Evolutionary conservation across 495 filamentous ascomycete genomes (phyloP).

Genomic region (Pseudotulostoma volvatum): DNA sequence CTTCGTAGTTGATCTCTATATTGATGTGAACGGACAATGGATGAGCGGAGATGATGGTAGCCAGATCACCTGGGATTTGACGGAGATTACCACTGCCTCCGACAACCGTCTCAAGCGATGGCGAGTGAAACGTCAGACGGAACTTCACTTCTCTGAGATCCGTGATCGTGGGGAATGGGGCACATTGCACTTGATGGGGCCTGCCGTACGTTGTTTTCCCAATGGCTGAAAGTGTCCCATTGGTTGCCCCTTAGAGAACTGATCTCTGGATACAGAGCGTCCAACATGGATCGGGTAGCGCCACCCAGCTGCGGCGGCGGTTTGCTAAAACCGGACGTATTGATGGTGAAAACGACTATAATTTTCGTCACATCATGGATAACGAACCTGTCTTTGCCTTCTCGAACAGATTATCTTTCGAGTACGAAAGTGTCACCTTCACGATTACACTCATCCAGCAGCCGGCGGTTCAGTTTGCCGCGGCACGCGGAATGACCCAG

Average conservation of each 20-base stretch:
- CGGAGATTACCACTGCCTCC: constrained; percentile 19
- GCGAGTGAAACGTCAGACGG: constrained; percentile 44
- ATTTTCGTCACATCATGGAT: constrained; percentile 58
- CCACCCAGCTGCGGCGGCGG: constrained; percentile 45
- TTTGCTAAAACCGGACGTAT: constrained; percentile 60
- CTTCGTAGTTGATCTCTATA: constrained; percentile 62
- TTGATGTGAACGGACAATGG: constrained; percentile 85
- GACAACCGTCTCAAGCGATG: constrained; percentile 37
- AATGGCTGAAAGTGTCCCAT: too few relatives aligned
- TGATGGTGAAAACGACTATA: constrained; percentile 44
- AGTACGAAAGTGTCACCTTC: constrained; percentile 46
- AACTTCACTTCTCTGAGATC: constrained; percentile 59
- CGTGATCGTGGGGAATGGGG: constrained; percentile 81
- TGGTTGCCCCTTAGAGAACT: neutral
- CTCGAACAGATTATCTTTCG: constrained; percentile 38
- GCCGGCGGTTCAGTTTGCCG: constrained; percentile 74
- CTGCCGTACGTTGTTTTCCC: constrained; percentile 27
- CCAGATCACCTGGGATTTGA: constrained; percentile 52
- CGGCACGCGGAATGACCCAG: constrained; percentile 57
- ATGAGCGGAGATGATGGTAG: constrained; percentile 57
- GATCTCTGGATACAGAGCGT: constrained; percentile 25
- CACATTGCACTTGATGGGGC: constrained; percentile 60
- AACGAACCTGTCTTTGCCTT: constrained; percentile 87
- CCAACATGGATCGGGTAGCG: constrained; percentile 54
- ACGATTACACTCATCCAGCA: constrained; percentile 74